Evolutionary conservation across 2,329 filamentous ascomycete genomes (phyloP), one percentile per base, ranked within the genome.

Genomic region (Aureobasidium sp.): DNA sequence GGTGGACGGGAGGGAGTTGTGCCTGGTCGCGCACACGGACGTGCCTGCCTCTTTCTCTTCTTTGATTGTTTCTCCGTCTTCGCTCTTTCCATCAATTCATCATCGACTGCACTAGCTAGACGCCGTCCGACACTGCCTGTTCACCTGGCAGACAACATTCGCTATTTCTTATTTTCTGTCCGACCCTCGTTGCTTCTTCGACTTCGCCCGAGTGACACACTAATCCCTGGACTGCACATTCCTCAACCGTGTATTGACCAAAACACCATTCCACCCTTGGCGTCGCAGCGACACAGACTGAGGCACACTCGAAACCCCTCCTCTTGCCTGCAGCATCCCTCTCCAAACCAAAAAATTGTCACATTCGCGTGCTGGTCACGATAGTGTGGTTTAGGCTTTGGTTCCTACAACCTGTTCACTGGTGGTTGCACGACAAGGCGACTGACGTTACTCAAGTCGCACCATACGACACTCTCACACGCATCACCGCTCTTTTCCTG

Each of bases 51-150:
- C 51, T 55, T 60, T 51, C 57, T 60, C 57, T 49, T 51, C 45
- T 60, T 60, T 51, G 57, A 51, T 51, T 51, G 45, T 44, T 60
- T 60, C 57, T 60, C 45, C 57, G 57, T 60, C 45, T 42, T 60
- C 42, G 41, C 55, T 58, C 42, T 59, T 48, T 44, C 57, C 57
- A 51, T 42, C 44, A 41, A 29, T 51, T 37, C 57, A 60, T 49
- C 44, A 60, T 51, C 45, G 27, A 49, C 47, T 22, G 47, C 57
- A 60, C 36, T 29, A 56, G 22, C 29, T 34, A 44, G 53, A 37
- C 42, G 25, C 45, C 42, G 29, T 58, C 55, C 60, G 60, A 62
- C 42, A 37, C 60, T 56, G 60, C 60, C 60, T 62, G 60, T 62
- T 39, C 60, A 62, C 60, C 60, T 48, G 60, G 60, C 34, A 55